Conservation (phyloP, 345 rosid genomes). For the Excoecaria cochinchinensis region DNA sequence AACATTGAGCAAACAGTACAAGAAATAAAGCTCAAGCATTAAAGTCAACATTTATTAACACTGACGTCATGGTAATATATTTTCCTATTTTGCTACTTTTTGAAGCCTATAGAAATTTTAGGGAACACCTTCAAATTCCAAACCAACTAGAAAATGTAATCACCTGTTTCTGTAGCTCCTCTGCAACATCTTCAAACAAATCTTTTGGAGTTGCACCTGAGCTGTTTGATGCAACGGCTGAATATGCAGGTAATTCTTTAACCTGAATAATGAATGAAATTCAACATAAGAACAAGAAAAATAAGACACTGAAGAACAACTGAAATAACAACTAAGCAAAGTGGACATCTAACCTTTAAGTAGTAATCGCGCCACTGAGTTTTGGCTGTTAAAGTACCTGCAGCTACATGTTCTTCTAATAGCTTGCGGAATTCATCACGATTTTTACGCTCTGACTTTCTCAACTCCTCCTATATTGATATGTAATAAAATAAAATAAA, state of each 20-base stretch:
- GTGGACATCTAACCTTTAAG: constrained; percentile 48
- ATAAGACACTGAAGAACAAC: constrained; percentile 11
- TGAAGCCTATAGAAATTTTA: too few relatives aligned
- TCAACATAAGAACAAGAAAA: constrained; percentile 1
- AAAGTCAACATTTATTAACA: background rate
- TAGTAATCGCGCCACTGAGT: constrained; percentile 84
- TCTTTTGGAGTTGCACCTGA: constrained; percentile 92
- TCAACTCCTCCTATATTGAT: constrained; percentile 70
- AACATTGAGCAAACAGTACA: background rate
- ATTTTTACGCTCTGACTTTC: constrained; percentile 88
- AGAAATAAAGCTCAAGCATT: background rate
- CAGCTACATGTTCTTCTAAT: constrained; percentile 75
- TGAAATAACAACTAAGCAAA: constrained; percentile 14
- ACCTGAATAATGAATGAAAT: constrained; percentile 46
- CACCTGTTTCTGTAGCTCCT: constrained; percentile 82
- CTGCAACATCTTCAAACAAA: constrained; percentile 82
- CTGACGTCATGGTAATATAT: background rate
- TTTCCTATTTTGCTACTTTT: background rate
- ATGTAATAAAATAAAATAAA: constrained; percentile 12
- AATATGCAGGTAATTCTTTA: constrained; percentile 66
- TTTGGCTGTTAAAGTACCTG: constrained; percentile 74
- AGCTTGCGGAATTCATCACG: constrained; percentile 91
- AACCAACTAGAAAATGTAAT: background rate
- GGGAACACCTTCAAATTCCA: background rate
- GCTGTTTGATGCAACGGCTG: constrained; percentile 70